Evolutionary conservation across 306 rosid genomes (phyloP), one percentile per base, ranked within the genome.

Genomic region (Gastrolobium villosum): DNA sequence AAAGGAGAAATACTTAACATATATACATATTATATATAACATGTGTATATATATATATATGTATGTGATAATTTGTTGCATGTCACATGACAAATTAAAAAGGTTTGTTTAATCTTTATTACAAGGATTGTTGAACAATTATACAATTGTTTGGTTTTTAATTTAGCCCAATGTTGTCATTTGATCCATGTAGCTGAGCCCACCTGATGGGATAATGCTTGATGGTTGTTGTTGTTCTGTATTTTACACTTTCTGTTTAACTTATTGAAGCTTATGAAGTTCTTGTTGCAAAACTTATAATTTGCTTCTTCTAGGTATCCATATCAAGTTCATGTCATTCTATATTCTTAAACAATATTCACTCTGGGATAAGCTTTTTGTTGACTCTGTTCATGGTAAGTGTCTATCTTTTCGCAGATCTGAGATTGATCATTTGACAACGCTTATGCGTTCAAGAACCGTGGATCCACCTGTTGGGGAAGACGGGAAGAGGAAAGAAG

Each of bases 391-490:
- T 55, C 30, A 7, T 85, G 65, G 65, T 81, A 61, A 68, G 11
- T 67, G 43, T 72, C 3, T 56, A 14, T 54, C 65, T 39, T 77
- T 71, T 9, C 48, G 82, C 97, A 95, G 99, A 87, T 89, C 83
- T 61, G 98, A 95, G 90, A 88, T 91, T 62, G 96, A 95, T 79
- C 92, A 82, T 70, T 81, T 95, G 87, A 88, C 93, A 26, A 93
- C 87, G 59, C 89, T 95, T 32, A 71, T 95, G 88, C 96, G 44
- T 69, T 89, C 99, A 68, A 90, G 84, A 82, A 87, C 96, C 50
- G 81, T 75, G 70, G 90, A 86, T 66, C 60, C 82, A 65, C 63
- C 84, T 48, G 62, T 66, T 74, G 86, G 76, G 64, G 86, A 79
- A 74, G 79, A 87, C 70, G 90, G n/a, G n/a, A n/a, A n/a, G n/a